Evolutionary conservation across 2,329 filamentous ascomycete species (phyloP).

Genomic region (Aspergillus amoenus): DNA sequence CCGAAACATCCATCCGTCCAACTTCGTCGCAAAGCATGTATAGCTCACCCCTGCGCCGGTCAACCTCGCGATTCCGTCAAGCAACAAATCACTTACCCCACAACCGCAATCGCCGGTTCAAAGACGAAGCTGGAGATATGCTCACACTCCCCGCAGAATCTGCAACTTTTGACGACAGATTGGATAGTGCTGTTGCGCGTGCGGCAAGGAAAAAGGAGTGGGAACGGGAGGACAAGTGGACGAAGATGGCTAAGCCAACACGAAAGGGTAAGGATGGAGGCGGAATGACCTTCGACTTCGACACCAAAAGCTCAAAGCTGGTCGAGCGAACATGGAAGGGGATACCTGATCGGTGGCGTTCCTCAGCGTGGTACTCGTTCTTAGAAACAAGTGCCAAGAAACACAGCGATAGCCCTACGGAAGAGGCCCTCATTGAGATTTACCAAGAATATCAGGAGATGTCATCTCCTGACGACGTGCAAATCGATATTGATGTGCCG

Average conservation of each 20-base stretch:
- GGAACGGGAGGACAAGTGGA: conserved; percentile 65
- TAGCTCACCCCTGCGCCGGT: conserved; percentile 40
- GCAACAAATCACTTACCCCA: conserved; percentile 54
- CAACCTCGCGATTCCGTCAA: conserved; percentile 49
- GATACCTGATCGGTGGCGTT: conserved; percentile 92
- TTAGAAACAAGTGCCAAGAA: conserved; percentile 72
- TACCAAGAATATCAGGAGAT: conserved; percentile 73
- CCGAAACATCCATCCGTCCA: conserved; percentile 46
- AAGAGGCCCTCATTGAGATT: conserved; percentile 68
- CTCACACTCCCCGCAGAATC: conserved; percentile 58
- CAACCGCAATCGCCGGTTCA: conserved; percentile 53
- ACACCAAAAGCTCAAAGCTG: conserved; percentile 77
- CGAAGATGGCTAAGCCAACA: conserved; percentile 60
- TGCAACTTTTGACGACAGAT: conserved; percentile 47
- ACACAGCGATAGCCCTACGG: conserved; percentile 60
- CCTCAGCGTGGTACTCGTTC: conserved; percentile 93
- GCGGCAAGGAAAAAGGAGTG: conserved; percentile 59
- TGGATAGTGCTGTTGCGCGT: conserved; percentile 49
- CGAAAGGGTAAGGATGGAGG: conserved; percentile 51
- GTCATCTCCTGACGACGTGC: conserved; percentile 84
- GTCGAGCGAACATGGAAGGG: conserved; percentile 96
- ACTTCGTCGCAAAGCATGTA: conserved; percentile 48
- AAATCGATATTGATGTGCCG: conserved; percentile 96
- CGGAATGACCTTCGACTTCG: conserved; percentile 74
- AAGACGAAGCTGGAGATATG: conserved; percentile 65